A percentile compares a stretch with the other conserved stretches of the same genome.
Evolutionary conservation across 106 monocot species (phyloP).

Genomic region (Dendrobium chrysotoxum): DNA sequence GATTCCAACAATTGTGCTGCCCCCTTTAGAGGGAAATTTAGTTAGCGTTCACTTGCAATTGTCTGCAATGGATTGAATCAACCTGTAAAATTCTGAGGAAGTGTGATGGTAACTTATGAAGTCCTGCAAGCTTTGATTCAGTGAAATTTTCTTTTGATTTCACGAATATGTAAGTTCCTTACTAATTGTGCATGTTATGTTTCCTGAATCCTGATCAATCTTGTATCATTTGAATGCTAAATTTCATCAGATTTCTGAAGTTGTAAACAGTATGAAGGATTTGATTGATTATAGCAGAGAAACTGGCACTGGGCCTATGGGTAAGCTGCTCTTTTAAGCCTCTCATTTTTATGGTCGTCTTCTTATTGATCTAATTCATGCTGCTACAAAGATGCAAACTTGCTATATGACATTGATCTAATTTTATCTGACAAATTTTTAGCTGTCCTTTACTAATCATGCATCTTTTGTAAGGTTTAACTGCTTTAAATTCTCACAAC

Average conservation of each 20-base stretch:
- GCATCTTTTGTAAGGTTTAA: not conserved
- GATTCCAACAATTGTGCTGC: too few relatives aligned
- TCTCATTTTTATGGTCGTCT: not conserved
- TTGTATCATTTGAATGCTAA: not conserved
- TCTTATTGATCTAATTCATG: too few relatives aligned
- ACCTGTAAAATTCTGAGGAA: too few relatives aligned
- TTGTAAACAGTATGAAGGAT: conserved; percentile 92
- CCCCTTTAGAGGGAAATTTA: too few relatives aligned
- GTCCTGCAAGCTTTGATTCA: too few relatives aligned
- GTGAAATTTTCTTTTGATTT: not conserved
- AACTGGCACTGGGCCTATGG: conserved; percentile 78
- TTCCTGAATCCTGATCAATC: not conserved
- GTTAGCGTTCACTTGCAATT: too few relatives aligned
- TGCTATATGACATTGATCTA: not conserved
- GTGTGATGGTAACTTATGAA: too few relatives aligned
- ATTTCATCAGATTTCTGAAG: conserved; percentile 73
- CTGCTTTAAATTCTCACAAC: not conserved
- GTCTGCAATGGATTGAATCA: too few relatives aligned
- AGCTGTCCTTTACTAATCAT: not conserved
- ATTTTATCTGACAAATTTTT: not conserved
- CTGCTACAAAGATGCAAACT: too few relatives aligned
- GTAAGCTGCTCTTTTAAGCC: conserved; percentile 22
- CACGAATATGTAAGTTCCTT: too few relatives aligned
- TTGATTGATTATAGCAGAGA: conserved; percentile 87
- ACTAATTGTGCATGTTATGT: too few relatives aligned